Evolutionary conservation across 306 rosid genomes (phyloP).

Genomic region (Luffa acutangula): DNA sequence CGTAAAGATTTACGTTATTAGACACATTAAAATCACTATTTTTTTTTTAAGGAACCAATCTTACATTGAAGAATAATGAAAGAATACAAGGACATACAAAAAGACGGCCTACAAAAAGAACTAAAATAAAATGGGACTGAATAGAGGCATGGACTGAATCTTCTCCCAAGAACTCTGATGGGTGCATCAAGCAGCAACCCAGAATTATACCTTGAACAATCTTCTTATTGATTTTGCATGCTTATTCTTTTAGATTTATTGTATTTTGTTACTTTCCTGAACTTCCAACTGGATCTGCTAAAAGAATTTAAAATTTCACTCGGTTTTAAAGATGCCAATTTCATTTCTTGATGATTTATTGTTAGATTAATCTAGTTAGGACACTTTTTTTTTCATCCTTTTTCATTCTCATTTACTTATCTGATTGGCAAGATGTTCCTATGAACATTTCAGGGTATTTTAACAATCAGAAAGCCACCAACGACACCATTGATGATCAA

Average conservation of each 20-base stretch:
- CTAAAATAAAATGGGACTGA: neutral
- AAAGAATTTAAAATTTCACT: neutral
- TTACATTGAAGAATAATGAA: neutral
- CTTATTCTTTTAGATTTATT: neutral
- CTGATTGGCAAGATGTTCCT: neutral
- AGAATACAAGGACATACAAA: neutral
- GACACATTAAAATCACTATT: neutral
- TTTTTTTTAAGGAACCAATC: neutral
- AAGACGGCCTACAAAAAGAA: neutral
- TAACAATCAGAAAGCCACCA: conserved; percentile 34
- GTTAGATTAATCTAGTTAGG: neutral
- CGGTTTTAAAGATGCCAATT: neutral
- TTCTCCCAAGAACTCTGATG: neutral
- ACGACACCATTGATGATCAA: conserved; percentile 22
- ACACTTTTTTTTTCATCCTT: neutral
- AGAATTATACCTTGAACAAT: neutral
- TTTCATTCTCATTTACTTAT: neutral
- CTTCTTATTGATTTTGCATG: neutral
- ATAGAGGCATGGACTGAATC: neutral
- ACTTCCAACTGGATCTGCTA: neutral
- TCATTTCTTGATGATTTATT: neutral
- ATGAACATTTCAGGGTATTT: conserved; percentile 27
- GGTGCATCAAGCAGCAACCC: neutral
- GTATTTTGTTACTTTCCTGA: neutral
- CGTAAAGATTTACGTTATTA: neutral